Evolutionary conservation across 306 rosid species (phyloP).

Genomic region (Quercus gilva): DNA sequence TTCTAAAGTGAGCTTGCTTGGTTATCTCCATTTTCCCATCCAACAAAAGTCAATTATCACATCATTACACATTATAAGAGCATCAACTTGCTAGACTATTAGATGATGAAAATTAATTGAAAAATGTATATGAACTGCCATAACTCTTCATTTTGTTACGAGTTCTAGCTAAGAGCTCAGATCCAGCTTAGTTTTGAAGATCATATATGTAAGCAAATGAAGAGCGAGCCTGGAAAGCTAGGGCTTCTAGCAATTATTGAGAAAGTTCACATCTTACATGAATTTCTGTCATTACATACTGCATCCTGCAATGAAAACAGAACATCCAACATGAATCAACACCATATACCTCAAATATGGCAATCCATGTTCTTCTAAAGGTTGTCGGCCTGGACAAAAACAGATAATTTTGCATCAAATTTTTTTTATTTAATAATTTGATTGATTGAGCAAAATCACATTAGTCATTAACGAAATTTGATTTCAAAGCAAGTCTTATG

Average conservation of each 20-base stretch:
- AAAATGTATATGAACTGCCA: not conserved
- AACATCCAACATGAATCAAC: constrained; percentile 1
- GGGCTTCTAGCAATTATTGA: not conserved
- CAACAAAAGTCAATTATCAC: not conserved
- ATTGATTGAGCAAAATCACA: not conserved
- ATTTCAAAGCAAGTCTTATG: not conserved
- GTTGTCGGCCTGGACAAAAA: constrained; percentile 65
- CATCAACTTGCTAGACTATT: no score
- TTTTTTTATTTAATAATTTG: not conserved
- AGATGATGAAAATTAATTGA: no score
- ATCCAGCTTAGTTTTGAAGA: not conserved
- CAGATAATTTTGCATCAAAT: not conserved
- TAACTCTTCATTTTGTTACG: not conserved
- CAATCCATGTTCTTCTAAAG: constrained; percentile 31
- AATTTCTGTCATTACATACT: constrained; percentile 56
- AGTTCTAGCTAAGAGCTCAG: not conserved
- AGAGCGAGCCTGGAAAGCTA: not conserved
- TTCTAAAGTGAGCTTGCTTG: not conserved
- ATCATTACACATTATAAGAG: not conserved
- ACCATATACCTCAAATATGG: not conserved
- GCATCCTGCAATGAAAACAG: constrained; percentile 47
- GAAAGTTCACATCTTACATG: constrained; percentile 60
- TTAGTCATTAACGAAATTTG: not conserved
- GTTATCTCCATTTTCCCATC: not conserved
- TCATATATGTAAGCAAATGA: not conserved